Evolutionary conservation across 495 filamentous ascomycete genomes (phyloP).

Genomic region (Tuber melanosporum): DNA sequence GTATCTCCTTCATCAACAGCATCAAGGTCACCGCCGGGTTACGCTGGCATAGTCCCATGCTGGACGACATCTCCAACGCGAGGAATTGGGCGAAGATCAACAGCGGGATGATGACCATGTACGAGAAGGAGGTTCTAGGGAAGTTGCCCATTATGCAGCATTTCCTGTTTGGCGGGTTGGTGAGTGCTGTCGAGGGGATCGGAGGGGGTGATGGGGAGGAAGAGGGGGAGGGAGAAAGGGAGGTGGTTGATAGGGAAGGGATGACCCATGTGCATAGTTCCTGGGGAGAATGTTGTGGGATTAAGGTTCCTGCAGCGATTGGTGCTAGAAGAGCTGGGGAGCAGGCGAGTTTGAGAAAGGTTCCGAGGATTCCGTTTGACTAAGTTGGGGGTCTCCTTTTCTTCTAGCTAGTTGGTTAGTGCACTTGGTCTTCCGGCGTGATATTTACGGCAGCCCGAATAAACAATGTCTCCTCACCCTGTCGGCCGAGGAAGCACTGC

Average conservation of each 20-base stretch:
- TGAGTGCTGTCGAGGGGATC: constrained; percentile 79
- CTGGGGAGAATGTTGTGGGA: constrained; percentile 98
- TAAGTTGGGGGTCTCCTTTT: background rate
- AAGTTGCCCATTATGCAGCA: constrained; percentile 99
- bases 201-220: constrained; percentile 45
- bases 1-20: constrained; percentile 87
- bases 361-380: constrained; percentile 89
- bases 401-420: background rate
- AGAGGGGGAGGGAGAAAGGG: constrained; percentile 47
- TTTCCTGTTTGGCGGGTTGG: constrained; percentile 80
- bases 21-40: constrained; percentile 95
- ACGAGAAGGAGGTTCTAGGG: constrained; percentile 80
- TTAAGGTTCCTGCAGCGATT: constrained; percentile 90
- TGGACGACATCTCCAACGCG: constrained; percentile 93
- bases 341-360: constrained; percentile 52
- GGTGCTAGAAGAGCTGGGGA: constrained; percentile 84
- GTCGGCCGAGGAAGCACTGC: background rate
- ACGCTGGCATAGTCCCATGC: constrained; percentile 95
- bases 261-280: constrained; percentile 64
- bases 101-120: constrained; percentile 92
- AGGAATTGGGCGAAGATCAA: constrained; percentile 90
- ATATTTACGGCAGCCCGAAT: background rate
- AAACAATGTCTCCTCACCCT: background rate
- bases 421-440: background rate
- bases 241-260: constrained; percentile 57